Evolutionary conservation across 371 early-diverging fungal species (phyloP).

Genomic region (Choanephora cucurbitarum): DNA sequence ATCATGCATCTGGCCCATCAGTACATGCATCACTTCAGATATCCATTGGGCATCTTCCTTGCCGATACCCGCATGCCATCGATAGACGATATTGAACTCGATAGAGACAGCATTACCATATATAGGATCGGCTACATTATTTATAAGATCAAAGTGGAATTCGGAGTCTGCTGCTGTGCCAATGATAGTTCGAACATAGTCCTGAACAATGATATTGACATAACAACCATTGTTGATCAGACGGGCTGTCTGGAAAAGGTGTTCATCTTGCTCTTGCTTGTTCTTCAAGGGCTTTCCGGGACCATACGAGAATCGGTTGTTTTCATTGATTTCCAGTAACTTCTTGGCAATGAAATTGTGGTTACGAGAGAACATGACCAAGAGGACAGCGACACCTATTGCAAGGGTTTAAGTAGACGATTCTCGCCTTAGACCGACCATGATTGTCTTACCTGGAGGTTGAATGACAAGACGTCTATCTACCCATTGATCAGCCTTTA

Average conservation of each 20-base stretch:
- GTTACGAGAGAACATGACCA: constrained; percentile 55
- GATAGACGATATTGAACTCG: constrained; percentile 53
- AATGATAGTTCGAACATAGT: constrained; percentile 53
- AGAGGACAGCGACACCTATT: constrained; percentile 40
- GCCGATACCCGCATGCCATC: constrained; percentile 56
- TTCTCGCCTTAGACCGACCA: background rate
- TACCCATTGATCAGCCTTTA: constrained; percentile 57
- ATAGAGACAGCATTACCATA: constrained; percentile 54
- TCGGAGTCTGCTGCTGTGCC: constrained; percentile 39
- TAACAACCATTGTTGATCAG: constrained; percentile 53
- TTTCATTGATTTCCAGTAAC: constrained; percentile 48
- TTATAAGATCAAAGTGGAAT: constrained; percentile 36
- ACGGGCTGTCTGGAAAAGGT: constrained; percentile 56
- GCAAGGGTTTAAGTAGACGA: background rate
- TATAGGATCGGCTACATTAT: constrained; percentile 23
- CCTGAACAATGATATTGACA: constrained; percentile 44
- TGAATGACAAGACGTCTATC: constrained; percentile 50
- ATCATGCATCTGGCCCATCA: constrained; percentile 14
- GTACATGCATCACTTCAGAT: constrained; percentile 26
- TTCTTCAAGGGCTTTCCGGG: constrained; percentile 23
- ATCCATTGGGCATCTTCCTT: constrained; percentile 46
- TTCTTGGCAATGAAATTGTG: constrained; percentile 56
- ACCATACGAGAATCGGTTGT: constrained; percentile 40
- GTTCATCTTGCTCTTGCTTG: constrained; percentile 48
- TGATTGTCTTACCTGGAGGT: constrained; percentile 36